Conservation (phyloP, 163 green algal species). For the Prototheca wickerhamii region DNA sequence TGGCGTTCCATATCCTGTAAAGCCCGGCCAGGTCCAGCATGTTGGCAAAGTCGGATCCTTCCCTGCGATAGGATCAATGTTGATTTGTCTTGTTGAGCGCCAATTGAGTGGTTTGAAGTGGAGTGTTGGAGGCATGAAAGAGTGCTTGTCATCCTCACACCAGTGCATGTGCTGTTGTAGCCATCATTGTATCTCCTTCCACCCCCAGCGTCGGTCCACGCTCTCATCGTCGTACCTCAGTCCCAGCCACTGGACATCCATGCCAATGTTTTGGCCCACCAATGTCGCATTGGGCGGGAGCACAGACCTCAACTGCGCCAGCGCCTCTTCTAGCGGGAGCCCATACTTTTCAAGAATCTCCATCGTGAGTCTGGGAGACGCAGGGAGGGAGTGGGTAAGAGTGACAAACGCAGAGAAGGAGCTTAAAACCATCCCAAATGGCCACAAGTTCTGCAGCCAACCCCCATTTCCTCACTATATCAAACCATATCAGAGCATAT, state of each 20-base stretch:
- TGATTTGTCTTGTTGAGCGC: no score
- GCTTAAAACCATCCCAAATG: neutral
- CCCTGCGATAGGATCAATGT: no score
- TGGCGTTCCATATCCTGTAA: slow-evolving; percentile 72
- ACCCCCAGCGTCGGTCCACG: no score
- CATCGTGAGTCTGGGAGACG: slow-evolving; percentile 32
- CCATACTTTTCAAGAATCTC: slow-evolving; percentile 55
- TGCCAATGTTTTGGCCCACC: slow-evolving; percentile 80
- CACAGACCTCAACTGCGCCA: slow-evolving; percentile 39
- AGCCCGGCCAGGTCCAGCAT: slow-evolving; percentile 80
- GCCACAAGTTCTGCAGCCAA: neutral
- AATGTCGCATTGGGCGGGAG: slow-evolving; percentile 63
- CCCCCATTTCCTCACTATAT: neutral
- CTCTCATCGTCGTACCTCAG: no score
- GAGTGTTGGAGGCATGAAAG: neutral
- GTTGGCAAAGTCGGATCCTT: slow-evolving; percentile 62
- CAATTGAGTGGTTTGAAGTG: no score
- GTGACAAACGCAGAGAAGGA: neutral
- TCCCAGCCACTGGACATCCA: slow-evolving; percentile 82
- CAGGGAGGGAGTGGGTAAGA: neutral
- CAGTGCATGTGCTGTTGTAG: no score
- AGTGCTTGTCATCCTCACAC: neutral
- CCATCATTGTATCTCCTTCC: neutral
- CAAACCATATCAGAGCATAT: neutral
- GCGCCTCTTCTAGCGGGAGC: slow-evolving; percentile 49